Base-by-base conservation (phyloP, 2,329 filamentous ascomycete genomes). In the Claviceps monticola region DNA sequence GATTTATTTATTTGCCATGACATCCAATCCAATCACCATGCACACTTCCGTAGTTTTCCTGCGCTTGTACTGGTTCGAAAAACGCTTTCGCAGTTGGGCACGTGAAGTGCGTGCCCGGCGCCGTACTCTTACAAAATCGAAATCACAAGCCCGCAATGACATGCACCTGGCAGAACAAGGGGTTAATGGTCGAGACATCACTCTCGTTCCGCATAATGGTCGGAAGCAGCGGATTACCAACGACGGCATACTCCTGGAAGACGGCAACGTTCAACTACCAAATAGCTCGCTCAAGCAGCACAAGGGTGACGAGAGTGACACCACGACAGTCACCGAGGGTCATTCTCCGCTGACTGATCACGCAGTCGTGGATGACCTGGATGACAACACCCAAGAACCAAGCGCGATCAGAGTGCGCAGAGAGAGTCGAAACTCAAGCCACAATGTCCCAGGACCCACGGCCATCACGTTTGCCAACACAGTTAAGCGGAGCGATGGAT, bases 41-140 rank as follows among this genome's bases (percentile, higher is more conserved):
- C 82, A 95, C 62, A 80, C 86, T 2, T 85, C 80, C 45, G 88
- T 98, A 45, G 93, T 98, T 7, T 91, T 95, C 59, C 76, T 97
- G 14, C 85, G 93, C 26, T 74, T 98, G 1, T 96, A 95, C 68
- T 98, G 91, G 91, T 98, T 98, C 64, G 90, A 98, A 68, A 95
- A 94, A 67, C 81, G 90, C 7, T 97, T 98, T 64, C 86, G 95
- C 63, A 77, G 86, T 60, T 79, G 95, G 57, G 89, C 86, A 14
- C 76, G 75, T 37, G 86, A 95, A 59, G 82, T 86, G 1, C 79
- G 81, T 51, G 74, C 71, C 44, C 72, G 83, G 50, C 80, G 90
- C 51, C 75, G 76, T 51, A 84, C 77, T 38, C 67, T 83, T n/a
- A 71, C 75, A 68, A 71, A 82, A 72, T 70, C 86, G 62, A 68